Evolutionary conservation across 805 yeast species (phyloP).

Genomic region (Yamadazyma olivae): DNA sequence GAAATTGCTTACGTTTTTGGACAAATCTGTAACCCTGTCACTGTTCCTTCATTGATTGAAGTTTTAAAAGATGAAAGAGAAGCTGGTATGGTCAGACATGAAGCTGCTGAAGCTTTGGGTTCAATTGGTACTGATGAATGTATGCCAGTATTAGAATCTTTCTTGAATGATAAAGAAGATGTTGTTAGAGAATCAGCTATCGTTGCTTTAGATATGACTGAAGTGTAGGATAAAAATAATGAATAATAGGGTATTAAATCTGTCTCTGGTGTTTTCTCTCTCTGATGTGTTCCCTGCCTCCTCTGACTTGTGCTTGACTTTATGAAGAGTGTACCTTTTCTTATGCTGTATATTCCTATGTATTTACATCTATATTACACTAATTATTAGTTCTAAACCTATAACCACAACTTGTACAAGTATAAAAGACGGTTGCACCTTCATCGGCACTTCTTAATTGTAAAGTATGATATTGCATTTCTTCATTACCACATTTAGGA

Average conservation of each 20-base stretch:
- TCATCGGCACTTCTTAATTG: constrained; percentile 98
- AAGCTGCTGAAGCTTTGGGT: constrained; percentile 98
- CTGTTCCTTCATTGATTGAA: constrained; percentile 83
- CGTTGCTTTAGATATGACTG: constrained; percentile 98
- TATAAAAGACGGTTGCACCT: constrained; percentile 98
- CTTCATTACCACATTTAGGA: constrained; percentile 98
- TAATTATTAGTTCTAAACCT: constrained; percentile 91
- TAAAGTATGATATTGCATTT: constrained; percentile 95
- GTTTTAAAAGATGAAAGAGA: constrained; percentile 74
- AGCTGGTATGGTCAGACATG: constrained; percentile 99
- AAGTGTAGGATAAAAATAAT: constrained; percentile 92
- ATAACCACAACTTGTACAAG: constrained; percentile 91
- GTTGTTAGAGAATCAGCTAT: constrained; percentile 97
- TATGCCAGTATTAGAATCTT: constrained; percentile 77
- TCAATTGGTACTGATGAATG: constrained; percentile 96
- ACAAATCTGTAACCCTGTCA: constrained; percentile 89
- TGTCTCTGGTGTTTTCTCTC: too few relatives aligned
- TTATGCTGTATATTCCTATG: too few relatives aligned
- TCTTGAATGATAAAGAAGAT: constrained; percentile 74
- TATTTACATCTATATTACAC: background rate
- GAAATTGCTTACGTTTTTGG: constrained; percentile 99
- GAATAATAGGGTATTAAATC: too few relatives aligned
- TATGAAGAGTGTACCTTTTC: too few relatives aligned
- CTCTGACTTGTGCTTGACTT: too few relatives aligned
- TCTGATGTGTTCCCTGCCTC: too few relatives aligned